phyloP scores from a whole-genome alignment of 2,329 filamentous ascomycete species.

The Bipolaris sorokiniana region DNA sequence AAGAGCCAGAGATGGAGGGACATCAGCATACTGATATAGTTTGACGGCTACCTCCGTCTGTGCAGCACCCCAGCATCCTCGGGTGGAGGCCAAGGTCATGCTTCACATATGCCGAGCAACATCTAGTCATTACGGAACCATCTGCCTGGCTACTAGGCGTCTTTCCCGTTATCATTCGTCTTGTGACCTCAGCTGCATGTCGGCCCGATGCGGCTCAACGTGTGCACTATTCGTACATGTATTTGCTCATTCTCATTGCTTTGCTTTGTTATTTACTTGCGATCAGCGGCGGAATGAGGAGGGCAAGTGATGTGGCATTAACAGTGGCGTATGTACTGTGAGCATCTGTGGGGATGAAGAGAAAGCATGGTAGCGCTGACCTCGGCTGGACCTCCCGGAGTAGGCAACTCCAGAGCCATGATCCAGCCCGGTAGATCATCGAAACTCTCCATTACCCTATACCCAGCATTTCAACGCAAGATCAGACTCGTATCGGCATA shows the following conservation, averaged over 20 bases:
- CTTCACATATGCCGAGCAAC: conserved; percentile 28
- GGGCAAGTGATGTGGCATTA: conserved; percentile 11
- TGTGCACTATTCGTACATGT: conserved; percentile 13
- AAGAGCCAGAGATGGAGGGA: conserved; percentile 21
- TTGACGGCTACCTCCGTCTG: conserved; percentile 32
- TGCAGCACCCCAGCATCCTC: conserved; percentile 29
- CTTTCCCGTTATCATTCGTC: conserved; percentile 28
- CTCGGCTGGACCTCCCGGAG: conserved; percentile 41
- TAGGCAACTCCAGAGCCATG: conserved; percentile 15
- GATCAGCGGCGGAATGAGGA: conserved; percentile 9
- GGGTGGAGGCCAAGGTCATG: conserved; percentile 36
- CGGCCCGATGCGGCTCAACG: conserved; percentile 22
- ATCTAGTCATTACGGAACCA: conserved; percentile 27
- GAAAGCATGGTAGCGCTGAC: conserved; percentile 24
- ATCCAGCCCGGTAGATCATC: conserved; percentile 2
- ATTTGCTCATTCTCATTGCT: conserved; percentile 6
- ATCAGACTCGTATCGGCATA: conserved; percentile 4
- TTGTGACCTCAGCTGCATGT: conserved; percentile 13
- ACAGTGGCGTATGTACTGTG: conserved; percentile 21
- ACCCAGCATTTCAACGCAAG: neutral
- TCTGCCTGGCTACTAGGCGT: conserved; percentile 19
- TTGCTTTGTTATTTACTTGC: neutral
- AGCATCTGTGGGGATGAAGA: conserved; percentile 36
- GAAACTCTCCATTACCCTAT: neutral
- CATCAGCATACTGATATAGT: conserved; percentile 42